phyloP scores from a whole-genome alignment of 2,329 filamentous ascomycete species.

The Nothophaeocryptopus gaeumannii region DNA sequence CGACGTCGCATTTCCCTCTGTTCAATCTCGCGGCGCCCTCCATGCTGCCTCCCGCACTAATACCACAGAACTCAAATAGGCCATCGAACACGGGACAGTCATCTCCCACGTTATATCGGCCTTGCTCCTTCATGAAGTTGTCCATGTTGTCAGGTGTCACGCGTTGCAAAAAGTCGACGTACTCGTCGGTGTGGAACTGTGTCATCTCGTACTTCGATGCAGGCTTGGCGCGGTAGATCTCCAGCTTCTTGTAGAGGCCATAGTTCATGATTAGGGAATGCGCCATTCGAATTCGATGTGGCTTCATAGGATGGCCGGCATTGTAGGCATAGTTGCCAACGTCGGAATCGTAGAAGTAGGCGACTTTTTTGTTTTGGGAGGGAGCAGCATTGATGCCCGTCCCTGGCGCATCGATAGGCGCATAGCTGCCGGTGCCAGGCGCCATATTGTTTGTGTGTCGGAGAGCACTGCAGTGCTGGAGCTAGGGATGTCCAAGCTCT shows the following conservation, averaged over 20 bases:
- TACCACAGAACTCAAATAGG: slow-evolving; percentile 68
- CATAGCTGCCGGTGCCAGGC: slow-evolving; percentile 35
- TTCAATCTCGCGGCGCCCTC: slow-evolving; percentile 68
- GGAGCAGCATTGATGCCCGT: slow-evolving; percentile 47
- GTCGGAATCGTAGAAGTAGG: slow-evolving; percentile 98
- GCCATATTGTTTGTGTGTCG: slow-evolving; percentile 42
- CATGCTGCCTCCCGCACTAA: slow-evolving; percentile 68
- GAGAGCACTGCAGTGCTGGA: no score
- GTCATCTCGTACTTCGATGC: slow-evolving; percentile 69
- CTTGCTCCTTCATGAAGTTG: slow-evolving; percentile 82
- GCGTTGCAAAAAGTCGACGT: slow-evolving; percentile 71
- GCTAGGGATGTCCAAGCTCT: no score
- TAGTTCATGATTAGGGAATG: slow-evolving; percentile 68
- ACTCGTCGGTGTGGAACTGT: slow-evolving; percentile 70
- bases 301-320: slow-evolving; percentile 66
- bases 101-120: slow-evolving; percentile 67
- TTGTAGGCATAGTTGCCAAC: slow-evolving; percentile 98
- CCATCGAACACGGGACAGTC: slow-evolving; percentile 66
- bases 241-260: slow-evolving; percentile 70
- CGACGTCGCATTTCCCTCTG: slow-evolving; percentile 65
- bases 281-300: slow-evolving; percentile 65
- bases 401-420: slow-evolving; percentile 53
- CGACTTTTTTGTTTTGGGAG: slow-evolving; percentile 73
- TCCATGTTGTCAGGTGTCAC: slow-evolving; percentile 99
- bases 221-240: slow-evolving; percentile 55